Evolutionary conservation across 2,329 filamentous ascomycete species (phyloP).

Genomic region (Septoria linicola): DNA sequence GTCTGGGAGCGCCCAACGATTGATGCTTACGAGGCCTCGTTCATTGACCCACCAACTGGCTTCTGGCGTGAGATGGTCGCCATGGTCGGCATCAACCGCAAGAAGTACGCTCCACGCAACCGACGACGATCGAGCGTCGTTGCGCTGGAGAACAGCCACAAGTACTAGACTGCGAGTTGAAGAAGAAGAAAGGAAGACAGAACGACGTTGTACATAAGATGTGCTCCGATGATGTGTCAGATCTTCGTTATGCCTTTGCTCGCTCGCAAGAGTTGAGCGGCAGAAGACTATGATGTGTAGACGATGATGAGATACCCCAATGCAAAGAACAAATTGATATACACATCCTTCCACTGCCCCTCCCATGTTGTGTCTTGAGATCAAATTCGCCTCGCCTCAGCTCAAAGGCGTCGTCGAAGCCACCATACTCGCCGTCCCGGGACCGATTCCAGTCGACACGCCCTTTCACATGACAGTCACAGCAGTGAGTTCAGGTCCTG

Average conservation of each 20-base stretch:
- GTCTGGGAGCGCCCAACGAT: slow-evolving; percentile 62
- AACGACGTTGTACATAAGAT: neutral
- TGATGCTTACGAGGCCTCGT: slow-evolving; percentile 58
- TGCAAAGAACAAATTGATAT: no score
- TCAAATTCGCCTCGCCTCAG: no score
- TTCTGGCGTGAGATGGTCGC: slow-evolving; percentile 58
- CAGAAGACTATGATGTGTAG: neutral
- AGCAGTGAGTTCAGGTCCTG: no score
- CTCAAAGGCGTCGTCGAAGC: no score
- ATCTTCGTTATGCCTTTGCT: neutral
- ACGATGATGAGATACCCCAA: slow-evolving; percentile 4
- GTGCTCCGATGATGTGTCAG: neutral
- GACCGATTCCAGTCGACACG: no score
- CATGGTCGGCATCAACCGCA: slow-evolving; percentile 41
- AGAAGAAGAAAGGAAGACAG: neutral
- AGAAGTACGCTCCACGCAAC: slow-evolving; percentile 17
- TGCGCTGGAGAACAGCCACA: neutral
- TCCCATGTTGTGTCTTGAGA: no score
- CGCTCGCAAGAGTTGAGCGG: no score
- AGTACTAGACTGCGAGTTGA: neutral
- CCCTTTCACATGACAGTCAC: no score
- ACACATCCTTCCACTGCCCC: neutral
- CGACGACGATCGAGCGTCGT: slow-evolving; percentile 17
- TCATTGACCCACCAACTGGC: slow-evolving; percentile 50
- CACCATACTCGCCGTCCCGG: no score